phyloP scores from a whole-genome alignment of 1,284 basidiomycete genomes.

The Ustilago shanxiensis region DNA sequence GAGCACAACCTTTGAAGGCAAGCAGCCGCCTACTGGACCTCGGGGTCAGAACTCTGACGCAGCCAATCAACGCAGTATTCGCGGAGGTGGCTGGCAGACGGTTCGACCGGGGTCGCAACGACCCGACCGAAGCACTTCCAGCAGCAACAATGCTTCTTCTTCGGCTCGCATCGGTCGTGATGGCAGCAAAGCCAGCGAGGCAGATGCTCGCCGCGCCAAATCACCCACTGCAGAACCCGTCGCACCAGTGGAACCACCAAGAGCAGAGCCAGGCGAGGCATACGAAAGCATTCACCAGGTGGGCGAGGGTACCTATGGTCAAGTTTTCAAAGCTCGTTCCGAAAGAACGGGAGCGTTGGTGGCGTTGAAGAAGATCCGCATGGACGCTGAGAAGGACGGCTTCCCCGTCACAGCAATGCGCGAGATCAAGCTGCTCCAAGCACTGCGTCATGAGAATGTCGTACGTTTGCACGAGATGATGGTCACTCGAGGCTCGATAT shows the following conservation, averaged over 20 bases:
- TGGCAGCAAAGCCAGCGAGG: background rate
- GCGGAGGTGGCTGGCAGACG: slow-evolving; percentile 45
- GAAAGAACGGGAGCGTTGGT: slow-evolving; percentile 81
- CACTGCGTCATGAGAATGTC: slow-evolving; percentile 88
- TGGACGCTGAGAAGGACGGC: slow-evolving; percentile 97
- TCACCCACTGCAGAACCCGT: background rate
- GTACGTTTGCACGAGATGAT: slow-evolving; percentile 96
- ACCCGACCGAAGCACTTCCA: slow-evolving; percentile 5
- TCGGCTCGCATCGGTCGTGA: slow-evolving; percentile 19
- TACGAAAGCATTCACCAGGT: slow-evolving; percentile 94
- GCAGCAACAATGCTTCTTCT: background rate
- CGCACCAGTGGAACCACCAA: slow-evolving; percentile 12
- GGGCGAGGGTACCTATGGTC: slow-evolving; percentile 98
- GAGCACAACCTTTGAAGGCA: slow-evolving; percentile 15
- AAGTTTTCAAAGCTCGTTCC: slow-evolving; percentile 97
- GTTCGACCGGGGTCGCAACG: slow-evolving; percentile 36
- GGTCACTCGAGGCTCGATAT: slow-evolving; percentile 87
- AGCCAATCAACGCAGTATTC: slow-evolving; percentile 30
- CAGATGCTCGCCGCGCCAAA: slow-evolving; percentile 2
- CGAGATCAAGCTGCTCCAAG: slow-evolving; percentile 97
- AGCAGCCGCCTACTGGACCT: slow-evolving; percentile 30
- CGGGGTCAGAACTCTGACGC: slow-evolving; percentile 28
- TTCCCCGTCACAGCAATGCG: slow-evolving; percentile 99
- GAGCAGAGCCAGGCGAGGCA: slow-evolving; percentile 71
- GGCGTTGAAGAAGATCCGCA: slow-evolving; percentile 95